Percentiles rank a stretch among this genome's conserved stretches.
phyloP scores from a whole-genome alignment of 805 yeast species.

The Zygotorulaspora florentina region DNA sequence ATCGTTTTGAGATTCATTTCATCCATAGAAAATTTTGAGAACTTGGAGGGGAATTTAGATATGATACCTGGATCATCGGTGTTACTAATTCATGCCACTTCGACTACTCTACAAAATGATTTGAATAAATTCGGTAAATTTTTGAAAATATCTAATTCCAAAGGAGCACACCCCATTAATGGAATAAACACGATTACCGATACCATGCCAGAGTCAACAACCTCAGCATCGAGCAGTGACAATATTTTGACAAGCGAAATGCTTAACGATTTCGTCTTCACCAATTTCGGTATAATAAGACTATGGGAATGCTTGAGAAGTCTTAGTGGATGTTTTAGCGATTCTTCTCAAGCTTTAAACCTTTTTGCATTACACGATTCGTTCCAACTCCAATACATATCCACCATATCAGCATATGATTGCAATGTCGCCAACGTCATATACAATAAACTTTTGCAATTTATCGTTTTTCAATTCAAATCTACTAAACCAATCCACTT shows the following conservation, averaged over 20 bases:
- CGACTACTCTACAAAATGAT: slow-evolving; percentile 21
- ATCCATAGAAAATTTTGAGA: background rate
- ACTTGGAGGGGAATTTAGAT: slow-evolving; percentile 6
- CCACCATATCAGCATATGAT: slow-evolving; percentile 29
- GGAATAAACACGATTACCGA: slow-evolving; percentile 1
- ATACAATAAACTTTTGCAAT: slow-evolving; percentile 27
- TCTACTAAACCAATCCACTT: slow-evolving; percentile 10
- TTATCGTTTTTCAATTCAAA: slow-evolving; percentile 21
- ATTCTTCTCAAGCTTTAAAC: slow-evolving; percentile 4
- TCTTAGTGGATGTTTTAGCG: slow-evolving; percentile 17
- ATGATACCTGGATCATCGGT: slow-evolving; percentile 22
- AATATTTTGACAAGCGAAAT: slow-evolving; percentile 13
- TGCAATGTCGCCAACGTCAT: slow-evolving; percentile 23
- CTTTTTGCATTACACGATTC: slow-evolving; percentile 25
- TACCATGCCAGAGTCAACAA: slow-evolving; percentile 8
- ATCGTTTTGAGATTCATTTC: slow-evolving; percentile 17
- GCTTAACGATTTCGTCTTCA: slow-evolving; percentile 23
- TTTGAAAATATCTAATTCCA: slow-evolving; percentile 9
- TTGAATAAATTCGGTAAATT: slow-evolving; percentile 16
- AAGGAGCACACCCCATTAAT: slow-evolving; percentile 1
- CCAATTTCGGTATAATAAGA: slow-evolving; percentile 23
- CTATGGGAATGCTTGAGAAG: slow-evolving; percentile 27
- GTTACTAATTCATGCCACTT: slow-evolving; percentile 18
- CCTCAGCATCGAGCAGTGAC: slow-evolving; percentile 4
- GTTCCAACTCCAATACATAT: slow-evolving; percentile 18